Conservation (phyloP, 2,329 filamentous ascomycete genomes). For the Sodiomyces alkalinus region DNA sequence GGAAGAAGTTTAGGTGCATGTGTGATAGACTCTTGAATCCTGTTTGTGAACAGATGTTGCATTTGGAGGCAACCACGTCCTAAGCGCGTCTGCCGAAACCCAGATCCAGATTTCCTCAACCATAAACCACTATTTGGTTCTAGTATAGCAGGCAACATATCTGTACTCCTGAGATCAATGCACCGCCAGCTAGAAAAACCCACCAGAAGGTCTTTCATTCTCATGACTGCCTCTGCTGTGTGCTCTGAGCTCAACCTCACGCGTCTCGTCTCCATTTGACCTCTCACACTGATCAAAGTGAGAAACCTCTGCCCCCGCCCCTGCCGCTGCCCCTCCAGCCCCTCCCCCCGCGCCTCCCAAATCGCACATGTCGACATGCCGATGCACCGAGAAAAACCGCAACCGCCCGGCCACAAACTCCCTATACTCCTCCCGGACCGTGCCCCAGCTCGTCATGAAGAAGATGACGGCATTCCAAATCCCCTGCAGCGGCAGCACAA, state of each 20-base stretch:
- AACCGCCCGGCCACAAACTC: conserved; percentile 2
- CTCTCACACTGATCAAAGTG: conserved; percentile 4
- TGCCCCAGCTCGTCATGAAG: conserved; percentile 43
- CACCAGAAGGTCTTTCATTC: conserved; percentile 4
- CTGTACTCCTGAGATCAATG: no score
- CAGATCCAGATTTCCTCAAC: no score
- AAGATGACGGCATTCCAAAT: conserved; percentile 73
- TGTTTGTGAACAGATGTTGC: no score
- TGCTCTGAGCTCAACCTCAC: conserved; percentile 5
- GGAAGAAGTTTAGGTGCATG: no score
- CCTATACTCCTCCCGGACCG: conserved; percentile 20
- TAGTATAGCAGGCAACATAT: no score
- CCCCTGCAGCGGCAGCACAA: conserved; percentile 64
- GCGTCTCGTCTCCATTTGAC: conserved; percentile 6
- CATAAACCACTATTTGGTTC: no score
- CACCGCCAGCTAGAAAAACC: conserved; percentile 4
- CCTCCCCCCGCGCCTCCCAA: conserved; percentile 4
- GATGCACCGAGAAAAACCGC: no score
- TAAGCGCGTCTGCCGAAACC: no score
- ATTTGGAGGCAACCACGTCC: no score
- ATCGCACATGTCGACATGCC: conserved; percentile 1
- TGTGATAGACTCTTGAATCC: no score
- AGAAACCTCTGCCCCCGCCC: no score
- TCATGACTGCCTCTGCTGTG: not conserved
- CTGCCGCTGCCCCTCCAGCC: no score